phyloP scores from a whole-genome alignment of 768 basidiomycete species.

The Suillus bovinus region DNA sequence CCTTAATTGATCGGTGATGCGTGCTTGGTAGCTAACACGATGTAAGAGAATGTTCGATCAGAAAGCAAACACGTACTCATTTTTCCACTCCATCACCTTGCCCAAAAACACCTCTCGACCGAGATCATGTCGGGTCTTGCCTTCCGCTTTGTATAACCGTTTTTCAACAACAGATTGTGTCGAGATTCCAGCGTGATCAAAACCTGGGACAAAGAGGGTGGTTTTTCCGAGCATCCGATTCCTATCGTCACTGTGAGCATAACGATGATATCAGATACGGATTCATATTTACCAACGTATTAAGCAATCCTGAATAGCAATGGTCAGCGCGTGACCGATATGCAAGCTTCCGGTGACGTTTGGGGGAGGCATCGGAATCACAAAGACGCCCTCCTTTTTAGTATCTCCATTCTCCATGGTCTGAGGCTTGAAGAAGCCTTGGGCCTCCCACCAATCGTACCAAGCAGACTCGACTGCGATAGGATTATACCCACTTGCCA shows the following conservation, averaged over 20 bases:
- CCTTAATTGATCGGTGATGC: slow-evolving; percentile 86
- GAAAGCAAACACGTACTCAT: slow-evolving; percentile 64
- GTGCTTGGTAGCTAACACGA: slow-evolving; percentile 75
- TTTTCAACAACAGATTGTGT: slow-evolving; percentile 98
- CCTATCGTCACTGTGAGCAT: slow-evolving; percentile 42
- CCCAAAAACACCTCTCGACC: slow-evolving; percentile 90
- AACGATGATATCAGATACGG: not conserved
- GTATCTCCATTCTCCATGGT: slow-evolving; percentile 54
- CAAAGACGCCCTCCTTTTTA: slow-evolving; percentile 70
- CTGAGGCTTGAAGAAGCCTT: slow-evolving; percentile 89
- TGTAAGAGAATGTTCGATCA: slow-evolving; percentile 2
- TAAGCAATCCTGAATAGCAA: slow-evolving; percentile 87
- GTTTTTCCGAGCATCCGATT: slow-evolving; percentile 96
- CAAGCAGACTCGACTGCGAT: slow-evolving; percentile 92
- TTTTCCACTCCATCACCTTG: slow-evolving; percentile 95
- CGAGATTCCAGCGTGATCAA: slow-evolving; percentile 98
- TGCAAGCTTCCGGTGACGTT: slow-evolving; percentile 97
- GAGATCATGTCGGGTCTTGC: slow-evolving; percentile 88
- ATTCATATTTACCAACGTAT: slow-evolving; percentile 71
- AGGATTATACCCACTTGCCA: slow-evolving; percentile 94
- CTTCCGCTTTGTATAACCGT: slow-evolving; percentile 78
- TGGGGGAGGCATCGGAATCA: slow-evolving; percentile 90
- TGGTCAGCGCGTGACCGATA: slow-evolving; percentile 92
- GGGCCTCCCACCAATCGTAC: slow-evolving; percentile 97
- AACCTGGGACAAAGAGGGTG: slow-evolving; percentile 88